These are phyloP conservation scores for Podospora anserina DNA, from an alignment of 495 filamentous ascomycete species.

Conservation along the genomic window DNA sequence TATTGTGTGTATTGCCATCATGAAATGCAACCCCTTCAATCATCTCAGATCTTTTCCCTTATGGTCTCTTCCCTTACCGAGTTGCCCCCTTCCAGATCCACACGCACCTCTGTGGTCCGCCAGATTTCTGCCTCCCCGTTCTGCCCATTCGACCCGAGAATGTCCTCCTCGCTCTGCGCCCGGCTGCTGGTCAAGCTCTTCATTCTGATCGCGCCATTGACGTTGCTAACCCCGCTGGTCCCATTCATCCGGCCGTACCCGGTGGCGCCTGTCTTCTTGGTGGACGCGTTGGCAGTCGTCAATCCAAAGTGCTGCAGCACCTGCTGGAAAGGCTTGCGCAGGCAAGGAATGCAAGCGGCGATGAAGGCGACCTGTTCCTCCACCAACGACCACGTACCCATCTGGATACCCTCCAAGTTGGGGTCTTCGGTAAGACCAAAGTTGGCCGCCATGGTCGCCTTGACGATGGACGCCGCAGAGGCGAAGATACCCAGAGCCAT, in stretches of 20 bases:
- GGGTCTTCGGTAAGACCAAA: constrained; percentile 17
- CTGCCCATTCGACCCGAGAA: not conserved
- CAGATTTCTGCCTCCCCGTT: constrained; percentile 14
- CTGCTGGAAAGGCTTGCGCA: constrained; percentile 20
- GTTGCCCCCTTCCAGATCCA: constrained; percentile 12
- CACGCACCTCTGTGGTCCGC: constrained; percentile 20
- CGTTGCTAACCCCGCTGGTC: not conserved
- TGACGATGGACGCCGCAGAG: constrained; percentile 21
- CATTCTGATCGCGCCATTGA: constrained; percentile 14
- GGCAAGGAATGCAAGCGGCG: constrained; percentile 20
- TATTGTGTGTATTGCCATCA: not conserved
- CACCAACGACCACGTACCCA: constrained; percentile 21
- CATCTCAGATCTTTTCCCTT: not conserved
- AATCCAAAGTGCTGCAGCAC: constrained; percentile 16
- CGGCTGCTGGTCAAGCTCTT: constrained; percentile 19
- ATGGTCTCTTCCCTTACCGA: not conserved
- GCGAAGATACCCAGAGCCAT: constrained; percentile 25
- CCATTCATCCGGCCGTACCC: constrained; percentile 9
- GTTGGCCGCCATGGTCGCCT: constrained; percentile 19
- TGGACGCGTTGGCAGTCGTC: not conserved
- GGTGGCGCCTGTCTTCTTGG: constrained; percentile 3
- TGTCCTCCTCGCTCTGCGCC: constrained; percentile 23
- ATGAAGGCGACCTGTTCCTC: constrained; percentile 26
- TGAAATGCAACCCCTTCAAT: not conserved
- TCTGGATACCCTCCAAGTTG: constrained; percentile 20